A percentile compares a stretch with the other conserved stretches of the same genome.
These are phyloP conservation scores for Apiotrichum montevideense DNA, from an alignment of 1,284 basidiomycete genomes.

Conservation along the genomic window DNA sequence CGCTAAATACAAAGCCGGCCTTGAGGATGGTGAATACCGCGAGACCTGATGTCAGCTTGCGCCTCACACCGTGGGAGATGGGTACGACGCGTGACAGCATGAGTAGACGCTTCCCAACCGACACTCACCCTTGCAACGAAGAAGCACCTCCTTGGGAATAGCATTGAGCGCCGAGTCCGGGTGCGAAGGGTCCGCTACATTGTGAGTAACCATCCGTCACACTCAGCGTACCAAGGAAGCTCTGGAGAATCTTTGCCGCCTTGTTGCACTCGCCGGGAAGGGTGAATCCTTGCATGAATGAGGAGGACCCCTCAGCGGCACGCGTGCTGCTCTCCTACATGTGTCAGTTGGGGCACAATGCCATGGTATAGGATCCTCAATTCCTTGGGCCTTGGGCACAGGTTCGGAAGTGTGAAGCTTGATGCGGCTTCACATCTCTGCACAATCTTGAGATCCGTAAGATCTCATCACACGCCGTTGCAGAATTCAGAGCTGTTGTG, in stretches of 20 bases:
- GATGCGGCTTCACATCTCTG: not conserved
- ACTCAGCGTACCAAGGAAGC: slow-evolving; percentile 71
- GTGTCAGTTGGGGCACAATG: not conserved
- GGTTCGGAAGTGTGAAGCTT: too few relatives aligned
- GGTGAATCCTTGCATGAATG: slow-evolving; percentile 74
- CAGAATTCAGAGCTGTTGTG: too few relatives aligned
- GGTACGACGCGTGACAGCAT: not conserved
- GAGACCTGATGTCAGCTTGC: slow-evolving; percentile 56
- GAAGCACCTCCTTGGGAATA: slow-evolving; percentile 89
- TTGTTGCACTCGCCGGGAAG: slow-evolving; percentile 83
- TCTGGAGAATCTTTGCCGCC: slow-evolving; percentile 81
- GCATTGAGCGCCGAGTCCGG: slow-evolving; percentile 89
- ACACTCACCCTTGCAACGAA: slow-evolving; percentile 70
- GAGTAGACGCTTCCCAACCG: not conserved
- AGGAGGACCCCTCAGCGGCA: slow-evolving; percentile 37
- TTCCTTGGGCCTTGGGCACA: too few relatives aligned
- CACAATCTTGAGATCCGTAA: too few relatives aligned
- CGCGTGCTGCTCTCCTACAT: slow-evolving; percentile 31
- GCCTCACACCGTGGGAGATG: too few relatives aligned
- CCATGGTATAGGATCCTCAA: not conserved
- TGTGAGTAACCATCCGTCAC: slow-evolving; percentile 3
- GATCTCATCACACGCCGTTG: too few relatives aligned
- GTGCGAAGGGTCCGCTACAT: slow-evolving; percentile 74
- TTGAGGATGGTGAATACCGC: slow-evolving; percentile 90
- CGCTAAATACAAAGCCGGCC: slow-evolving; percentile 92